Conservation (phyloP, 2,329 filamentous ascomycete species). For the Xylariaceae sp. region DNA sequence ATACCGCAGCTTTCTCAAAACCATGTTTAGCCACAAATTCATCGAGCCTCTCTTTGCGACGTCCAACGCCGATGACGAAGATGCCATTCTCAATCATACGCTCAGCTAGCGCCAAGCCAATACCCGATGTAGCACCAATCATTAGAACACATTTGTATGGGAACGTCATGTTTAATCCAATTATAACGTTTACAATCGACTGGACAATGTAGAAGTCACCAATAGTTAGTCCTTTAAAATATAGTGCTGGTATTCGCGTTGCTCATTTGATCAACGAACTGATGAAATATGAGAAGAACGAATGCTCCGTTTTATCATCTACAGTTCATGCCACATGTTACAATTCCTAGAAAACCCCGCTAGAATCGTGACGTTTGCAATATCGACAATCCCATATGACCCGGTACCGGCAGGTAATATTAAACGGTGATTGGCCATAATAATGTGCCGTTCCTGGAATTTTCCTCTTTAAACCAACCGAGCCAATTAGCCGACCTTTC, state of each 20-base stretch:
- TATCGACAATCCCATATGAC: constrained; percentile 3
- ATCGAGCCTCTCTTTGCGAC: constrained; percentile 56
- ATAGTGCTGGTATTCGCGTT: not conserved
- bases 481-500: constrained; percentile 3
- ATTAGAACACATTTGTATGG: constrained; percentile 36
- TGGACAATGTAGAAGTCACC: not conserved
- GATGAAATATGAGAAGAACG: constrained; percentile 7
- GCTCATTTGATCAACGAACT: not conserved
- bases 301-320: not conserved
- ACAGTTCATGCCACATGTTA: not conserved
- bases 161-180: constrained; percentile 29
- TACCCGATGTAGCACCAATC: constrained; percentile 35
- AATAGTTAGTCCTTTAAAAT: not conserved
- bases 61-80: constrained; percentile 58
- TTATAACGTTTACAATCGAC: not conserved
- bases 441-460: not conserved
- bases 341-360: constrained; percentile 7
- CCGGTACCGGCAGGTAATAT: not conserved
- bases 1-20: constrained; percentile 41
- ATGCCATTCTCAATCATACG: constrained; percentile 47
- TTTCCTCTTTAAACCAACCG: constrained; percentile 1
- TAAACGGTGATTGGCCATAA: not conserved
- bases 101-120: constrained; percentile 35
- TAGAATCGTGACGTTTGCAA: constrained; percentile 3
- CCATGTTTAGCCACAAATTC: constrained; percentile 52